Conservation (phyloP, 176 grass and related monocot genomes). For the Chrysopogon serrulatus region DNA sequence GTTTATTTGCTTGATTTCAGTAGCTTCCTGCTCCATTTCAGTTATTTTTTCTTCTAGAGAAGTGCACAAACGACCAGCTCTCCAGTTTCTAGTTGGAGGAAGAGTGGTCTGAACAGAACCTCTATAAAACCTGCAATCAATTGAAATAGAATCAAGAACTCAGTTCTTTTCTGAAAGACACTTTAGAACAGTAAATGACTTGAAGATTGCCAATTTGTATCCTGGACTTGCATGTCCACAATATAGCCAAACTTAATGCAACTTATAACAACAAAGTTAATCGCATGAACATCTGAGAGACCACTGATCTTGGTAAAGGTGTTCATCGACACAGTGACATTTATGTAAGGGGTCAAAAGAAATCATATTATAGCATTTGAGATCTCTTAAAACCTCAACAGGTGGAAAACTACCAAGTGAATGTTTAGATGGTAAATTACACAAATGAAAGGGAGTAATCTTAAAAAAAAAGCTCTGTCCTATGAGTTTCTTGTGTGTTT, state of each 20-base stretch:
- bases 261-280: neutral
- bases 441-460: neutral
- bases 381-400: neutral
- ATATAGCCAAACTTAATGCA: neutral
- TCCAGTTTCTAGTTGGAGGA: slow-evolving; percentile 45
- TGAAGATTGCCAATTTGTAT: neutral
- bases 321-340: neutral
- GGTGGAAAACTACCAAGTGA: neutral
- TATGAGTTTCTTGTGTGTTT: neutral
- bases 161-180: neutral
- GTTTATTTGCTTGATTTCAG: slow-evolving; percentile 37
- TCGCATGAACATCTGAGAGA: neutral
- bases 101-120: slow-evolving; percentile 70
- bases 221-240: neutral
- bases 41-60: slow-evolving; percentile 62
- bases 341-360: too few relatives aligned
- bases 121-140: slow-evolving; percentile 57
- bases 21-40: slow-evolving; percentile 43
- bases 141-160: neutral
- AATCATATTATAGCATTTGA: neutral
- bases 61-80: slow-evolving; percentile 63
- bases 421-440: neutral
- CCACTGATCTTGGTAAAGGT: neutral
- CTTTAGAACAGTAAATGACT: neutral
- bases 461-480: neutral